Evolutionary conservation across 176 grass and related monocot species (phyloP).

Genomic region (Neostapfia colusana): DNA sequence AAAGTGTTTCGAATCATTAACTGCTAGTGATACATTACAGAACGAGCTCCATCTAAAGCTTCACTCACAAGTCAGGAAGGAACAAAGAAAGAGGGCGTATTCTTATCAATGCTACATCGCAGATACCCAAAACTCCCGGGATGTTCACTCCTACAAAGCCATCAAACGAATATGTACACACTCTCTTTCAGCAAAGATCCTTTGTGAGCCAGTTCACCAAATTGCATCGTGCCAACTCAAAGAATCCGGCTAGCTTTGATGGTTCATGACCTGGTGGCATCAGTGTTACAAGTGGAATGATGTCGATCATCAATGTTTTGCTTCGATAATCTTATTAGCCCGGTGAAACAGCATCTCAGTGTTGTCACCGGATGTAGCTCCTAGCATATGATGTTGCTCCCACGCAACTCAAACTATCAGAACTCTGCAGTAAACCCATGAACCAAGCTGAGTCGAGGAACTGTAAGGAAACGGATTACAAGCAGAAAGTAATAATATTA

Average conservation of each 20-base stretch:
- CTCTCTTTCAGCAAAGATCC: slow-evolving; percentile 19
- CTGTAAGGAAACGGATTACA: background rate
- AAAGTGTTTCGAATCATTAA: background rate
- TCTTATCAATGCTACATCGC: slow-evolving; percentile 20
- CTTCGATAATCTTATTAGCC: slow-evolving; percentile 29
- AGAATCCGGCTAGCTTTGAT: slow-evolving; percentile 33
- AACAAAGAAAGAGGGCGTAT: slow-evolving; percentile 25
- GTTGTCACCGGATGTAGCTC: slow-evolving; percentile 85
- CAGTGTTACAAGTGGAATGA: slow-evolving; percentile 10
- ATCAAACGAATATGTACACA: slow-evolving; percentile 53
- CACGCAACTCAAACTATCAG: slow-evolving; percentile 80
- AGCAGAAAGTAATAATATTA: background rate
- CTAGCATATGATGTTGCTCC: slow-evolving; percentile 84
- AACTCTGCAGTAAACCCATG: slow-evolving; percentile 48
- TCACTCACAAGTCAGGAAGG: background rate
- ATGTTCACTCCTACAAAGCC: background rate
- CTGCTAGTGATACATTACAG: slow-evolving; percentile 6
- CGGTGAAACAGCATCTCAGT: background rate
- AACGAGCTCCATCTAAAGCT: slow-evolving; percentile 7
- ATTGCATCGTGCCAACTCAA: slow-evolving; percentile 31
- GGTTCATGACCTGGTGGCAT: slow-evolving; percentile 26
- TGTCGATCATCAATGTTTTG: slow-evolving; percentile 28
- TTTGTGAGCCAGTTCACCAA: slow-evolving; percentile 25
- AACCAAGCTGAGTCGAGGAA: slow-evolving; percentile 3
- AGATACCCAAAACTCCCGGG: background rate